Percentiles rank a stretch among this genome's conserved stretches.
Conservation (phyloP, 768 basidiomycete species). For the Saitozyma sp. region DNA sequence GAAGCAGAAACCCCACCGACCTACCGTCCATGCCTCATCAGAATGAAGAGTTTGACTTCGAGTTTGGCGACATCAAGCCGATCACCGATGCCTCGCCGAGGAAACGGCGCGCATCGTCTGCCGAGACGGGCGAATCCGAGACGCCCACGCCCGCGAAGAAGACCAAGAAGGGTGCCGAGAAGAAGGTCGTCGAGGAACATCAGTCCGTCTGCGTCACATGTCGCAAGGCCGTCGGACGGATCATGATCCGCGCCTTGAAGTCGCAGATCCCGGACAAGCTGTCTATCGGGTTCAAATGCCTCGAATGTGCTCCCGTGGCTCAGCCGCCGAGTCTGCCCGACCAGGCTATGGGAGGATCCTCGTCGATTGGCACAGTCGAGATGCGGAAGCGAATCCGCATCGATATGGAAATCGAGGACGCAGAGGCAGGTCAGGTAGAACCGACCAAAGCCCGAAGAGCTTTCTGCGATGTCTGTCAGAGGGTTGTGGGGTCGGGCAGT, state of each 20-base stretch:
- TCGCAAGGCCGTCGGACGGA: conserved; percentile 17
- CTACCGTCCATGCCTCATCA: too few relatives aligned
- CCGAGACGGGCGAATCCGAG: conserved; percentile 10
- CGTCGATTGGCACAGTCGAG: conserved; percentile 36
- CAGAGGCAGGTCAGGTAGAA: conserved; percentile 24
- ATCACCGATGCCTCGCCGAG: conserved; percentile 2
- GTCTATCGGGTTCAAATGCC: conserved; percentile 16
- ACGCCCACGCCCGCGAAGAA: conserved; percentile 16
- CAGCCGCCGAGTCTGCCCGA: conserved; percentile 20
- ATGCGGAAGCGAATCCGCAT: conserved; percentile 37
- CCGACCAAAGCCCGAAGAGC: conserved; percentile 10
- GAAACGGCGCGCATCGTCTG: conserved; percentile 21
- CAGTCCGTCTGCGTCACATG: conserved; percentile 24
- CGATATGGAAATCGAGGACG: conserved; percentile 38
- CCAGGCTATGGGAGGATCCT: conserved; percentile 1
- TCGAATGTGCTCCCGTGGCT: conserved; percentile 24
- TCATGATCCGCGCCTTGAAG: conserved; percentile 39
- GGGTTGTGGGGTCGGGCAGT: conserved; percentile 32
- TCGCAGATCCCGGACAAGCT: conserved; percentile 26
- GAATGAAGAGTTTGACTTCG: too few relatives aligned
- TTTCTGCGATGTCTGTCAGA: conserved; percentile 50
- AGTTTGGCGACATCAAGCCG: too few relatives aligned
- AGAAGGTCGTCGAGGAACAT: conserved; percentile 32
- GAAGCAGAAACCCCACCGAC: too few relatives aligned
- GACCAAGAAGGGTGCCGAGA: conserved; percentile 22